Percentiles rank a stretch among this genome's conserved stretches.
These are phyloP conservation scores for Cardiospermum halicacabum DNA, from an alignment of 345 rosid genomes.

Conservation along the genomic window DNA sequence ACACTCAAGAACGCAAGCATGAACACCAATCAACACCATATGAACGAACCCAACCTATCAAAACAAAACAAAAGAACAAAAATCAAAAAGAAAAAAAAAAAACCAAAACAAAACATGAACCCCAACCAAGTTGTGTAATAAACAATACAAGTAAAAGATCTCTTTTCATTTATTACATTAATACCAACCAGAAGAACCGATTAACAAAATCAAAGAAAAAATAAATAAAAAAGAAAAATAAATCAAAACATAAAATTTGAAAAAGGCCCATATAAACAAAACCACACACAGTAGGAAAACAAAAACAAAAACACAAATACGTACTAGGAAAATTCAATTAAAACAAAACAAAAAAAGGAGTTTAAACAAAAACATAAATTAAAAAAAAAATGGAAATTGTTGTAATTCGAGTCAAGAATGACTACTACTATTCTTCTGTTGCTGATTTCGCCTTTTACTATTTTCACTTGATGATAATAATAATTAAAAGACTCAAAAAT, in stretches of 20 bases:
- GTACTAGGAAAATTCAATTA: background rate
- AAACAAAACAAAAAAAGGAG: slow-evolving; percentile 15
- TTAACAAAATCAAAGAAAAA: background rate
- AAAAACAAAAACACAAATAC: slow-evolving; percentile 6
- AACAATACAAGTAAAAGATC: no score
- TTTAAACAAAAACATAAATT: background rate
- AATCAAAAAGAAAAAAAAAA: background rate
- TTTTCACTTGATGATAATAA: slow-evolving; percentile 17
- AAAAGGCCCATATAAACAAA: background rate
- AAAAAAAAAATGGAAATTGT: slow-evolving; percentile 21
- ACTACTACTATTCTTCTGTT: slow-evolving; percentile 21
- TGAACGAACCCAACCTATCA: no score
- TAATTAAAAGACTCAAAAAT: background rate
- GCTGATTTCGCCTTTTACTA: slow-evolving; percentile 26
- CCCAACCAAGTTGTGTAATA: no score
- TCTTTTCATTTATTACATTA: background rate
- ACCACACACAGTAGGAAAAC: background rate
- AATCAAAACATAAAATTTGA: background rate
- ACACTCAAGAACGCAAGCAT: slow-evolving; percentile 7
- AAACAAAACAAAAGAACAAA: no score
- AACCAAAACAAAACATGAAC: slow-evolving; percentile 7
- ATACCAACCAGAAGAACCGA: slow-evolving; percentile 2
- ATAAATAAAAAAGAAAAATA: background rate
- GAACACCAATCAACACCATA: slow-evolving; percentile 3
- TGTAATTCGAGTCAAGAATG: slow-evolving; percentile 26